Evolutionary conservation across 202 grass and related monocot species (phyloP), one percentile per base, ranked within the genome.

Genomic region (Zizania palustris): DNA sequence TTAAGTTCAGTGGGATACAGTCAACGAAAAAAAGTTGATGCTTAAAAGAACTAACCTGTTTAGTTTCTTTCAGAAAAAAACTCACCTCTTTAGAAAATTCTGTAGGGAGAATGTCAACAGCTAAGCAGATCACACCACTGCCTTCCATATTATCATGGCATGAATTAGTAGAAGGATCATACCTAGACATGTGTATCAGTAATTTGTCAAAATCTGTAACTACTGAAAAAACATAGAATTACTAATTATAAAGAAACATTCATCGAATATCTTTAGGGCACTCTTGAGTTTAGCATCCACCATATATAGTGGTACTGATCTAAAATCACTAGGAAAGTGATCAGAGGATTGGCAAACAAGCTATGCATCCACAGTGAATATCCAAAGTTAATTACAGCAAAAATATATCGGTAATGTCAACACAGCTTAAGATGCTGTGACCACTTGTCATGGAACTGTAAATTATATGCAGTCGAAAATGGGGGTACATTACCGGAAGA

Each of bases 71-170:
- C 28, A 62, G 40, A 9, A 63, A 48, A 72, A 61, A 85, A 54
- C 11, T 48, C 45, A 94, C 95, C 95, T 98, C 95, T 79, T 84
- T 87, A 62, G 95, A 94, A 60, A 98, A 98, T 63, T 98, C 95
- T 45, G 95, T 98, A 65, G 95, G 95, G 46, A 98, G 91, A 65
- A 90, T 98, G 80, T 98, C 95, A 64, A 98, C 91, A 78, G 95
- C 91, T 90, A 94, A 88, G 80, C 91, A 98, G 75, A 94, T 81
- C 44, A 98, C 65, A 67, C 95, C 95, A 39, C 88, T 66, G 53
- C 89, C 87, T 68, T 83, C 85, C 91, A 94, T 90, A 67, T 92
- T 85, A 45, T 90, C 91, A 87, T 94, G 85, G 74, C 86, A 94
- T 16, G 85, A 94, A 92, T 90, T 82, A 82, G 74, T 85, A 16